Evolutionary conservation across 495 filamentous ascomycete genomes (phyloP), one percentile per base, ranked within the genome.

Genomic region (Hypoxylon trugodes): DNA sequence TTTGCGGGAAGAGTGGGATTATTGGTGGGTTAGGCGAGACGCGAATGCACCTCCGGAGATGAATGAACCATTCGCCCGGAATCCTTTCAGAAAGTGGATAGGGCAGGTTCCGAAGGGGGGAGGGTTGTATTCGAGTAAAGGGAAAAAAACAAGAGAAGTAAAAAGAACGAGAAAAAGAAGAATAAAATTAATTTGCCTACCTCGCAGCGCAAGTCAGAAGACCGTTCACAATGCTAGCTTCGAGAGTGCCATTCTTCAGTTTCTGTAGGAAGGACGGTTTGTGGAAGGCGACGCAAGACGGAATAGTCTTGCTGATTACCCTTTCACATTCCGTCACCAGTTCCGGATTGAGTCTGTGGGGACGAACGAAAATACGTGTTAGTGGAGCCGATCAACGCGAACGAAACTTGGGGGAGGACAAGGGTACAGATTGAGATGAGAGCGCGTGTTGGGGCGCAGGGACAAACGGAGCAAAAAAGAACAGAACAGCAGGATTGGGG

Each of bases 231-330:
- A 82, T 79, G 33, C 74, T 76, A 3, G 73, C 72, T 28, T 82
- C 79, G 47, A 82, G 74, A 12, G 72, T 71, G 5, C 68, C 67
- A 30, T 74, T 79, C 74, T 81, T 81, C 16, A 82, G 72, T 61
- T 81, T 78, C 66, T 79, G 76, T 30, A 82, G 51, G 50, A 81
- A 81, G 4, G 80, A 79, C 40, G 80, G 79, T 68, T 81, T 81
- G 71, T 82, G 80, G 66, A 82, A 82, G 40, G 79, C 80, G 33
- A 82, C 76, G 56, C 78, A 82, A 64, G 80, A 79, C 41, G 80
- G 80, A 42, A 82, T 69, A 10, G 79, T 80, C 67, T 80, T 81
- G 61, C 67, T 72, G 55, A 81, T 77, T 53, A 82, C 77, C 38
- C 78, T 75, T 66, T 82, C 80, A 69, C 77, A 81, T 71, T 82